phyloP scores from a whole-genome alignment of 345 rosid genomes.

The Eucalyptus melliodora region DNA sequence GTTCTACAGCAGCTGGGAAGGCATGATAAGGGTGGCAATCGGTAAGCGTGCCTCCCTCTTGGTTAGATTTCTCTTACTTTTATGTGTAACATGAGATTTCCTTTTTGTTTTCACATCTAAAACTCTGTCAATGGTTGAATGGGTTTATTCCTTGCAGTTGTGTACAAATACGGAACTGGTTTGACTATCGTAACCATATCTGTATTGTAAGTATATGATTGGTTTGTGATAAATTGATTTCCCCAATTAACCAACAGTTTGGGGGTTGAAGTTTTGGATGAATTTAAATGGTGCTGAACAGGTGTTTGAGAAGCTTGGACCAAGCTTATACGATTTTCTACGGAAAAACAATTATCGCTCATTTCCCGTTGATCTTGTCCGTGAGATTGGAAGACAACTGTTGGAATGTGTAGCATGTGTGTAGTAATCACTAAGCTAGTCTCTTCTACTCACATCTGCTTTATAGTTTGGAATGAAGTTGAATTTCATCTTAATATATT shows the following conservation, averaged over 20 bases:
- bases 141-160: constrained; percentile 98
- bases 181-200: constrained; percentile 99
- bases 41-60: constrained; percentile 34
- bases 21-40: constrained; percentile 74
- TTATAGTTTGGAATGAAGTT: neutral
- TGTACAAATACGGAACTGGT: constrained; percentile 99
- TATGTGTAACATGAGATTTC: neutral
- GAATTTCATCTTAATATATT: neutral
- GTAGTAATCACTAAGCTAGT: constrained; percentile 64
- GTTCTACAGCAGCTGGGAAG: constrained; percentile 77
- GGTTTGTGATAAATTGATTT: constrained; percentile 44
- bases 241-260: constrained; percentile 43
- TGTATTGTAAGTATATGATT: constrained; percentile 95
- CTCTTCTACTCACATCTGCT: constrained; percentile 1
- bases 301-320: constrained; percentile 99
- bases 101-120: neutral
- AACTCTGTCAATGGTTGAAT: constrained; percentile 30
- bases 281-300: constrained; percentile 80
- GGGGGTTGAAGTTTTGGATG: constrained; percentile 81
- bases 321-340: constrained; percentile 63
- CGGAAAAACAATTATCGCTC: neutral
- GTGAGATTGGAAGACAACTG: constrained; percentile 99
- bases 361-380: constrained; percentile 24
- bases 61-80: neutral
- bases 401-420: constrained; percentile 99